These are phyloP conservation scores for Paraconiothyrium sp. DNA, from an alignment of 2,329 filamentous ascomycete genomes.

Conservation along the genomic window DNA sequence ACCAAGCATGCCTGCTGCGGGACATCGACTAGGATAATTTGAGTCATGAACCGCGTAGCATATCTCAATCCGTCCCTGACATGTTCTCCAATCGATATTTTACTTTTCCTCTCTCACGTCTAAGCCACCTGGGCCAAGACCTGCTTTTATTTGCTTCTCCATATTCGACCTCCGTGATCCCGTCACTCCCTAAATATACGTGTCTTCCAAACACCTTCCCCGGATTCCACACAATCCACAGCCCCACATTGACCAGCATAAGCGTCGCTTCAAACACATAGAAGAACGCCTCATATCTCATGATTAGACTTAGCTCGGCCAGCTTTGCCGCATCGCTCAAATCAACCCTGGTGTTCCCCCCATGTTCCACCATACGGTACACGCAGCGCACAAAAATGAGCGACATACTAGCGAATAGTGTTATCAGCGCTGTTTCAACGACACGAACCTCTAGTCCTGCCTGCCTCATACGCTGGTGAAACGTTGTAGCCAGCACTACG, in stretches of 20 bases:
- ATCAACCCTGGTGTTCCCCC: constrained; percentile 49
- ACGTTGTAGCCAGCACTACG: constrained; percentile 51
- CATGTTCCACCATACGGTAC: constrained; percentile 61
- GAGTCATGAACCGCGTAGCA: too few relatives aligned
- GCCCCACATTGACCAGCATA: constrained; percentile 58
- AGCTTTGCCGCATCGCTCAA: constrained; percentile 49
- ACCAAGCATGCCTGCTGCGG: too few relatives aligned
- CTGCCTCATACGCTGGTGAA: constrained; percentile 52
- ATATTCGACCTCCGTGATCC: neutral
- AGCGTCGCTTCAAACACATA: constrained; percentile 60
- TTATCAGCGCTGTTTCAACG: constrained; percentile 46
- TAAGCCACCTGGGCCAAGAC: neutral
- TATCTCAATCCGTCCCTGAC: neutral
- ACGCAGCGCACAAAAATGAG: constrained; percentile 57
- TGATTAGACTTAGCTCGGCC: constrained; percentile 35
- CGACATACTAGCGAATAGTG: constrained; percentile 54
- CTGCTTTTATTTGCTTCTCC: neutral
- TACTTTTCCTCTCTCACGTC: neutral
- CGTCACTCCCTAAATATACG: constrained; percentile 52
- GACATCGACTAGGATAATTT: too few relatives aligned
- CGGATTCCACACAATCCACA: constrained; percentile 60
- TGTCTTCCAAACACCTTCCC: constrained; percentile 55
- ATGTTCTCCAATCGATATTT: neutral
- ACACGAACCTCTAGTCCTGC: constrained; percentile 54
- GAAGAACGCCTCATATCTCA: constrained; percentile 58